These are phyloP conservation scores for Microbotryomycetes sp. DNA, from an alignment of 1,284 basidiomycete genomes.

Conservation along the genomic window DNA sequence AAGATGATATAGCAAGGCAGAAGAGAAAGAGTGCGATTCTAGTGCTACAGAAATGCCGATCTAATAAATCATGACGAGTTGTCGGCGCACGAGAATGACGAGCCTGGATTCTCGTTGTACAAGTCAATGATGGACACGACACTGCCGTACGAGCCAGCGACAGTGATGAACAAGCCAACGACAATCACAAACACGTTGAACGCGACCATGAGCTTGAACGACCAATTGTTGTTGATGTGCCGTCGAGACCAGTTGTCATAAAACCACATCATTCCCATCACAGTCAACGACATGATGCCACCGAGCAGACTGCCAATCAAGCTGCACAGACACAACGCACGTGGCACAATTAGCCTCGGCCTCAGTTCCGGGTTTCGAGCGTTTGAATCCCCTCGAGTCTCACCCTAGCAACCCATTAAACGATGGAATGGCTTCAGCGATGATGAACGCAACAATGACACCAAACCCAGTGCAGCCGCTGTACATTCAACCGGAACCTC, in stretches of 20 bases:
- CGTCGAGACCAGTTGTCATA: conserved; percentile 4
- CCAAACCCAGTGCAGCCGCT: not conserved
- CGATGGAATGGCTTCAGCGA: conserved; percentile 8
- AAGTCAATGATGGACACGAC: conserved; percentile 9
- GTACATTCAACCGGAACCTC: no score
- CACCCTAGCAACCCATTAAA: not conserved
- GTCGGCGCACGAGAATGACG: not conserved
- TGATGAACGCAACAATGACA: conserved; percentile 1
- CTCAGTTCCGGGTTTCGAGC: no score
- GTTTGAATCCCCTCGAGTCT: no score
- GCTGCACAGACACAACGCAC: not conserved
- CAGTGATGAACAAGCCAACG: conserved; percentile 15
- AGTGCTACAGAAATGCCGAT: no score
- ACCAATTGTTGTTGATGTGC: not conserved
- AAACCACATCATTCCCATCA: conserved; percentile 16
- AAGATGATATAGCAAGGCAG: no score
- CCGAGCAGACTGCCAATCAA: not conserved
- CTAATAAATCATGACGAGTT: no score
- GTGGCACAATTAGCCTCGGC: no score
- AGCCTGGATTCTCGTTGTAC: not conserved
- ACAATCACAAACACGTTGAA: conserved; percentile 16
- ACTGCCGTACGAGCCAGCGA: not conserved
- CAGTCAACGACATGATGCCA: conserved; percentile 17
- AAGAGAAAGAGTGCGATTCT: no score
- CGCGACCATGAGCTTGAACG: not conserved